phyloP scores from a whole-genome alignment of 805 yeast species.

The Sungouiozyma ichnusensis region DNA sequence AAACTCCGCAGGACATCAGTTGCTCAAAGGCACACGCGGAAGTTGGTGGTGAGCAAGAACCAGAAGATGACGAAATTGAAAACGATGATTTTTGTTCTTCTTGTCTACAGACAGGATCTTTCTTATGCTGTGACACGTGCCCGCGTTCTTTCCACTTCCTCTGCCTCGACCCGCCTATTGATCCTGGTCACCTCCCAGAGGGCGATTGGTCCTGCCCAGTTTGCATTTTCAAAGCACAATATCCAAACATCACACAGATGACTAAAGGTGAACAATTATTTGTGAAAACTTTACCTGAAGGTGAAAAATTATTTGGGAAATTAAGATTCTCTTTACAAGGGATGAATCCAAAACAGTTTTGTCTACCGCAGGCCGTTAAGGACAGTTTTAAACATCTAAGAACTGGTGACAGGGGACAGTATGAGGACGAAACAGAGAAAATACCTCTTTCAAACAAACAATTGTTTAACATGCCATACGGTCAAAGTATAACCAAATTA shows the following conservation, averaged over 20 bases:
- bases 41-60: constrained; percentile 11
- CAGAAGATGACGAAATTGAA: constrained; percentile 28
- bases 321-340: constrained; percentile 48
- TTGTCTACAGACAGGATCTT: constrained; percentile 82
- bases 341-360: constrained; percentile 55
- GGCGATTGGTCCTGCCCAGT: constrained; percentile 85
- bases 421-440: constrained; percentile 45
- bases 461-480: constrained; percentile 37
- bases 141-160: constrained; percentile 86
- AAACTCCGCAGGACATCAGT: constrained; percentile 3
- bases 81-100: constrained; percentile 89
- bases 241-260: constrained; percentile 19
- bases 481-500: constrained; percentile 25
- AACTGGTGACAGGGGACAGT: constrained; percentile 62
- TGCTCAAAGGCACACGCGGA: background rate
- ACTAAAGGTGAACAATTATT: constrained; percentile 16
- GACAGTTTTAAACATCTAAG: constrained; percentile 65
- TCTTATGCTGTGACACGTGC: constrained; percentile 89
- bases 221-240: constrained; percentile 41
- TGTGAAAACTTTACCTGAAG: constrained; percentile 5
- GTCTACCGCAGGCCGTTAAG: constrained; percentile 57
- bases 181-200: constrained; percentile 64
- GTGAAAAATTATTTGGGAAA: constrained; percentile 37
- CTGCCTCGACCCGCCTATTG: constrained; percentile 85
- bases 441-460: constrained; percentile 32